These are phyloP conservation scores for Zea luxurians DNA, from an alignment of 176 grass and related monocot species.

Conservation along the genomic window DNA sequence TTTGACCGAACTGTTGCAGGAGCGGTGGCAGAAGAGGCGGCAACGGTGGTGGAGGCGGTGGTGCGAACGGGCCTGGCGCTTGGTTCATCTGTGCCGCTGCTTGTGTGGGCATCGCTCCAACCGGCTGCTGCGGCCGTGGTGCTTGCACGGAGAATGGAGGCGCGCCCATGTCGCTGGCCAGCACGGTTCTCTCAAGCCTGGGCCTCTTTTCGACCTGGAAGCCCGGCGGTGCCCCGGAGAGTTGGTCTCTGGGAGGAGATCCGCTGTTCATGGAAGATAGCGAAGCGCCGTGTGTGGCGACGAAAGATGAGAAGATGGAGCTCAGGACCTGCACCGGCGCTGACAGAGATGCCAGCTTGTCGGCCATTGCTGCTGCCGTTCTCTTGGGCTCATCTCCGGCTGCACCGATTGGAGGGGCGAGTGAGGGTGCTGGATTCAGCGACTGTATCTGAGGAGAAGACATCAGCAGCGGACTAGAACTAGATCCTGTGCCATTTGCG, in stretches of 20 bases:
- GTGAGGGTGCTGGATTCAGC: slow-evolving; percentile 43
- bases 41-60: slow-evolving; percentile 52
- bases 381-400: slow-evolving; percentile 64
- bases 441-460: slow-evolving; percentile 48
- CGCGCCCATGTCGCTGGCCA: slow-evolving; percentile 40
- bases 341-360: slow-evolving; percentile 78
- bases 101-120: slow-evolving; percentile 37
- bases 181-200: slow-evolving; percentile 53
- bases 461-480: slow-evolving; percentile 25
- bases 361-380: slow-evolving; percentile 82
- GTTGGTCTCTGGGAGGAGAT: slow-evolving; percentile 33
- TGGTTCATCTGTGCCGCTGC: slow-evolving; percentile 1
- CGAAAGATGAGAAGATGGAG: slow-evolving; percentile 68
- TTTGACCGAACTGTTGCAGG: slow-evolving; percentile 62
- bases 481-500: slow-evolving; percentile 26
- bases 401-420: slow-evolving; percentile 31
- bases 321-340: slow-evolving; percentile 50
- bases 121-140: slow-evolving; percentile 44
- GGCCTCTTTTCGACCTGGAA: slow-evolving; percentile 74
- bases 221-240: slow-evolving; percentile 39
- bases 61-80: slow-evolving; percentile 41
- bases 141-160: slow-evolving; percentile 47
- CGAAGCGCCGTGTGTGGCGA: slow-evolving; percentile 58
- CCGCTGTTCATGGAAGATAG: slow-evolving; percentile 38
- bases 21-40: slow-evolving; percentile 58